Evolutionary conservation across 176 grass and related monocot genomes (phyloP).

Genomic region (Coix lacrymajobi): DNA sequence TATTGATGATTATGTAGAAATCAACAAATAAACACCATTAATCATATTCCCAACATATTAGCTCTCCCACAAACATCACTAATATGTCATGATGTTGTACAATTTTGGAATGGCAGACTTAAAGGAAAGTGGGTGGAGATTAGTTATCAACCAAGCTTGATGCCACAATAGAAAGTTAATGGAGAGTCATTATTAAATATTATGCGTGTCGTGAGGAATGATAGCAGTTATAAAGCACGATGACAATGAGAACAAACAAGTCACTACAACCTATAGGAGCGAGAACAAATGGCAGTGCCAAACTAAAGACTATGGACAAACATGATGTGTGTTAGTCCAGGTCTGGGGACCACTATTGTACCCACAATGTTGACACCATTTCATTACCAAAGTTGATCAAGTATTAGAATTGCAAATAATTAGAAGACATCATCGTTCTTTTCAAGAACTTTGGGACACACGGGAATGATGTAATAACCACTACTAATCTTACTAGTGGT

Average conservation of each 20-base stretch:
- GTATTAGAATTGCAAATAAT: neutral
- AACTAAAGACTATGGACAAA: neutral
- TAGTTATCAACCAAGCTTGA: neutral
- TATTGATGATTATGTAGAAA: neutral
- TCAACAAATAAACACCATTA: neutral
- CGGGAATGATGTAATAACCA: neutral
- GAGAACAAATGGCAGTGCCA: neutral
- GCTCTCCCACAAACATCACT: neutral
- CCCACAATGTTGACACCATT: neutral
- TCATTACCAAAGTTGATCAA: neutral
- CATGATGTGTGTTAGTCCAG: too few relatives aligned
- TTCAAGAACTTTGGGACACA: neutral
- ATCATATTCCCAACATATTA: neutral
- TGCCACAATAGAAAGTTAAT: neutral
- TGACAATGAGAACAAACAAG: neutral
- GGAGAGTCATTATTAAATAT: neutral
- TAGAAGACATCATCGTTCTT: neutral
- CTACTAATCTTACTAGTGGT: rapidly evolving
- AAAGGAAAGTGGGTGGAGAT: neutral
- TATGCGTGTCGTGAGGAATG: neutral
- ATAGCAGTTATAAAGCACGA: neutral
- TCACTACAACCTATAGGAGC: too few relatives aligned
- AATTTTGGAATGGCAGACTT: neutral
- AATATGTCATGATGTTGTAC: neutral
- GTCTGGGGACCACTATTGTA: neutral